Evolutionary conservation across 768 basidiomycete species (phyloP).

Genomic region (Auricularia sp.): DNA sequence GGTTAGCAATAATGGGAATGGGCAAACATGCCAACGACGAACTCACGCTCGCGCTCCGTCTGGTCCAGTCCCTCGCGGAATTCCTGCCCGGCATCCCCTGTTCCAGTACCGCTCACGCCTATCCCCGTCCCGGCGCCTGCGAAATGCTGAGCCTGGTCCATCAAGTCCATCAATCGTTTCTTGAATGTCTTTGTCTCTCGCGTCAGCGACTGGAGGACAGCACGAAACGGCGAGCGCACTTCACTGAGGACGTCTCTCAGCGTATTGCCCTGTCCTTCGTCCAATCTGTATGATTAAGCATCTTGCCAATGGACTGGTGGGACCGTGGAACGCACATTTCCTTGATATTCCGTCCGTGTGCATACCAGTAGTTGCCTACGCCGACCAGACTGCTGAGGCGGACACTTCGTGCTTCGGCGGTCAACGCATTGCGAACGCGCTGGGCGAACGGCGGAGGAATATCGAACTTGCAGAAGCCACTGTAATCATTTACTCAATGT

Average conservation of each 20-base stretch:
- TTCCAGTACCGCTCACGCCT: slow-evolving; percentile 38
- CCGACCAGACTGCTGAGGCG: slow-evolving; percentile 76
- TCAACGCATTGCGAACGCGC: slow-evolving; percentile 76
- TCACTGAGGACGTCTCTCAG: slow-evolving; percentile 64
- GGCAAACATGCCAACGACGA: slow-evolving; percentile 2
- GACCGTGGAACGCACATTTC: slow-evolving; percentile 50
- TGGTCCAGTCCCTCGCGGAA: slow-evolving; percentile 89
- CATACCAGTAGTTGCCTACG: slow-evolving; percentile 84
- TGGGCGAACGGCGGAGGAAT: slow-evolving; percentile 69
- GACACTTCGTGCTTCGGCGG: slow-evolving; percentile 81
- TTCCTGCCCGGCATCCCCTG: slow-evolving; percentile 51
- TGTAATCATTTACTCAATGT: neutral
- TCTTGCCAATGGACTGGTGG: neutral
- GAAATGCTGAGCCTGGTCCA: slow-evolving; percentile 86
- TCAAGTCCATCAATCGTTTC: slow-evolving; percentile 62
- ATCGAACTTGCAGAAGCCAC: slow-evolving; percentile 42
- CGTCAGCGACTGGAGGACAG: neutral
- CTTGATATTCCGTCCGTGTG: slow-evolving; percentile 79
- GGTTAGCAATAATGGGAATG: slow-evolving; percentile 3
- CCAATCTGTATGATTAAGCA: slow-evolving; percentile 40
- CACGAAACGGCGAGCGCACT: slow-evolving; percentile 28
- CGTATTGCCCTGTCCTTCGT: slow-evolving; percentile 62
- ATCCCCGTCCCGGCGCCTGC: slow-evolving; percentile 51
- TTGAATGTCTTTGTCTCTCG: slow-evolving; percentile 52
- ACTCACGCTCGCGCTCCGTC: slow-evolving; percentile 85